Percentiles rank a stretch among this genome's conserved stretches.
phyloP scores from a whole-genome alignment of 805 yeast genomes.

The Saccharomyces eubayanus region DNA sequence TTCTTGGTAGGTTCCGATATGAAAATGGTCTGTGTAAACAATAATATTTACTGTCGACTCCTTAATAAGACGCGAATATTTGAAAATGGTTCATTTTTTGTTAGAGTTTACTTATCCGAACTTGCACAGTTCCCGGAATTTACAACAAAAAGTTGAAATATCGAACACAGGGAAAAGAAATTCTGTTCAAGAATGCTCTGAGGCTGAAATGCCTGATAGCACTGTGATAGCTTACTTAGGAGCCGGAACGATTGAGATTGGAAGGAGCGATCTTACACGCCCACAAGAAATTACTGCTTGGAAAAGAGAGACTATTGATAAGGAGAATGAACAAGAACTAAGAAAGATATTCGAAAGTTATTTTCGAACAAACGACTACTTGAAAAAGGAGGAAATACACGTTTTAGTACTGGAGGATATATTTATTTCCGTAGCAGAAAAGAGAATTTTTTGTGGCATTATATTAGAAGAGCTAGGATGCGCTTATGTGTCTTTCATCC shows the following conservation, averaged over 20 bases:
- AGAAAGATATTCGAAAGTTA: neutral
- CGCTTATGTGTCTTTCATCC: conserved; percentile 28
- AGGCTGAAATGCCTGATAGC: neutral
- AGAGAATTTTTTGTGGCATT: conserved; percentile 21
- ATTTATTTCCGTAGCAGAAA: conserved; percentile 24
- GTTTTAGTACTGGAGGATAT: conserved; percentile 17
- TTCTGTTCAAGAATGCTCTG: neutral
- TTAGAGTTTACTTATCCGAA: neutral
- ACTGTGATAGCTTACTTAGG: neutral
- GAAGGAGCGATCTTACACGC: neutral
- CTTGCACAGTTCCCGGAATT: neutral
- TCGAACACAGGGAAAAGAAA: neutral
- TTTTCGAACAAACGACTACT: neutral
- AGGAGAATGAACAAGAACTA: neutral
- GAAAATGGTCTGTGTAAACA: neutral
- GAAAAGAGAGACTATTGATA: neutral
- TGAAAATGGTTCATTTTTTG: neutral
- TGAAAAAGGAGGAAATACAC: neutral
- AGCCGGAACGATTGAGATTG: neutral
- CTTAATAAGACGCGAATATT: neutral
- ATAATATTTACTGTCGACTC: neutral
- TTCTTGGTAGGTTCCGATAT: neutral
- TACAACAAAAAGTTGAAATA: neutral
- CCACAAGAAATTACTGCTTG: neutral
- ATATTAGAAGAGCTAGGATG: conserved; percentile 26